phyloP scores from a whole-genome alignment of 2,329 filamentous ascomycete species.

The Verticillium nubilum region DNA sequence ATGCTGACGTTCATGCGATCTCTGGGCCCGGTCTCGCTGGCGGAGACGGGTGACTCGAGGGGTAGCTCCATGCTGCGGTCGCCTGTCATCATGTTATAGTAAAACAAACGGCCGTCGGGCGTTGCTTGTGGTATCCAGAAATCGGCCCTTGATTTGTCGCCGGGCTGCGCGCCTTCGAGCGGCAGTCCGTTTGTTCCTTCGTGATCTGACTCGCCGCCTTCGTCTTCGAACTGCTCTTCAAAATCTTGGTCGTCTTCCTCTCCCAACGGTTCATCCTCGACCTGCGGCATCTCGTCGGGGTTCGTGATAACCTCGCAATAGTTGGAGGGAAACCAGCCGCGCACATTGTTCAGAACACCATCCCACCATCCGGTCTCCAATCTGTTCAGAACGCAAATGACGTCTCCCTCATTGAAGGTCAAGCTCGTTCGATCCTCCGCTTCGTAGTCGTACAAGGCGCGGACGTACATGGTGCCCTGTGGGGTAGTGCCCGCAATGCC shows the following conservation, averaged over 20 bases:
- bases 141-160: conserved; percentile 77
- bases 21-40: conserved; percentile 76
- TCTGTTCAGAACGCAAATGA: conserved; percentile 98
- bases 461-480: conserved; percentile 77
- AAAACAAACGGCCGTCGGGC: conserved; percentile 85
- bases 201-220: conserved; percentile 52
- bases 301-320: conserved; percentile 86
- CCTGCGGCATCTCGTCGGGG: conserved; percentile 63
- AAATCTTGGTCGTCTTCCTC: conserved; percentile 54
- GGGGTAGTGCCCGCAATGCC: conserved; percentile 54
- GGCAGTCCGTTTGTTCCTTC: conserved; percentile 57
- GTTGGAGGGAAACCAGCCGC: conserved; percentile 99
- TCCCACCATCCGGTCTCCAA: conserved; percentile 97
- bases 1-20: conserved; percentile 86
- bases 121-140: conserved; percentile 99
- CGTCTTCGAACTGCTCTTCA: conserved; percentile 62
- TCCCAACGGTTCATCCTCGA: conserved; percentile 50
- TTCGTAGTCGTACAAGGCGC: conserved; percentile 95
- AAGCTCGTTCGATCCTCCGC: conserved; percentile 94
- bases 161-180: conserved; percentile 58
- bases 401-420: conserved; percentile 93
- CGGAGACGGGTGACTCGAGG: conserved; percentile 78
- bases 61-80: conserved; percentile 93
- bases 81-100: conserved; percentile 97
- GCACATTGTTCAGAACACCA: conserved; percentile 91